Base-by-base conservation (phyloP, 805 yeast genomes). In the Starmerella kuoi region DNA sequence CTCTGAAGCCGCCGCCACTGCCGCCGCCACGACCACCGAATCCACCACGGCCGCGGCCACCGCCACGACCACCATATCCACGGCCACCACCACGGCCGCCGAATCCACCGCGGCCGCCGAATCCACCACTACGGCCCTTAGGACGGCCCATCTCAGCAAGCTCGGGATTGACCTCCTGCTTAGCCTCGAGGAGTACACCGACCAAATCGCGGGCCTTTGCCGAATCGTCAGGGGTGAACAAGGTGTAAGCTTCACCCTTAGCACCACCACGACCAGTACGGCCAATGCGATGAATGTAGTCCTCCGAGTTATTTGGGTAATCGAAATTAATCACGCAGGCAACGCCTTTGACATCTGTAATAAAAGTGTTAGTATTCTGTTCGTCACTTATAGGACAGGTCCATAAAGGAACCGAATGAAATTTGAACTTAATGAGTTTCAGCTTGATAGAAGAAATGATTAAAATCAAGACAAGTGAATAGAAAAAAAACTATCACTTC, bases 231-330 rank as follows among this genome's bases (percentile, higher is more conserved):
- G 76, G 81, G 46, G 96, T 85, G 74, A 91, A 91, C 64, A 88
- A 76, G 7, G 97, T 84, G 53, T 86, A 76, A 42, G 98, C 96
- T 49, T 91, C 87, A 74, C 98, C 98, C 49, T 73, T 72, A 49
- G 86, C 78, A 64, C 97, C 97, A 54, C 96, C 98, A 76, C 98
- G 85, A 64, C 98, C 98, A 52, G 98, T 87, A 76, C 96, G 87
- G 66, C 98, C 98, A 61, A 88, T 91, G 70, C 98, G 78, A 66
- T 88, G 98, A 50, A 88, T 96, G 64, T 88, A 88, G 69, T 91
- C 97, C 72, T 91, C 98, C 61, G 87, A 84, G 68, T 88, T 88
- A 66, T 84, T 86, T 60, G 98, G 97, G 87, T 88, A 88, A 65
- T 88, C 97, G 60, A 74, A 85, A 77, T 91, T 91, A 63, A 91